These are phyloP conservation scores for Paracorniculantispora psalliotae DNA, from an alignment of 2,329 filamentous ascomycete species.

Conservation along the genomic window DNA sequence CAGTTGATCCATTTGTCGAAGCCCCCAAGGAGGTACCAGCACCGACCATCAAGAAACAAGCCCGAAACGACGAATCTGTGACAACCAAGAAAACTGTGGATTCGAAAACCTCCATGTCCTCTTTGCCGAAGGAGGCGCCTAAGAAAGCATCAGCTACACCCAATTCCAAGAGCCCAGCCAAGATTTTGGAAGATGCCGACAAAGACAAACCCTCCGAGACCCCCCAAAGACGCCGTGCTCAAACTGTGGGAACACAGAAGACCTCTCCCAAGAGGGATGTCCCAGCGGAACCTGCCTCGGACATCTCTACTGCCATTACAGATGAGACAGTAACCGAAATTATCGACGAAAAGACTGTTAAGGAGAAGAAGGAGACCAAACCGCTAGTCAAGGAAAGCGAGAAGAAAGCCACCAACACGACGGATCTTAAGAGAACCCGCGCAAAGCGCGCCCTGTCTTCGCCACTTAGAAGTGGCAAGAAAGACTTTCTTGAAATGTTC, in stretches of 20 bases:
- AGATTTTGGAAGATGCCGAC: neutral
- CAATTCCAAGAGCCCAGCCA: neutral
- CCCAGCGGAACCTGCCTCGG: neutral
- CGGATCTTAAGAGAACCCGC: constrained; percentile 49
- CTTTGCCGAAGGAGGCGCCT: neutral
- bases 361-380: neutral
- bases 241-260: neutral
- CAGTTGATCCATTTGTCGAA: constrained; percentile 59
- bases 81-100: neutral
- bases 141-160: neutral
- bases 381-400: constrained; percentile 22
- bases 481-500: constrained; percentile 52
- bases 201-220: neutral
- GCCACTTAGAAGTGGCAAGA: constrained; percentile 44
- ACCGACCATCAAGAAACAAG: constrained; percentile 1
- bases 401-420: constrained; percentile 23
- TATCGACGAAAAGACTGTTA: neutral
- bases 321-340: constrained; percentile 11
- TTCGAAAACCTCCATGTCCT: neutral
- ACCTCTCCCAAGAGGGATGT: neutral
- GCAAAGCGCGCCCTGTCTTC: constrained; percentile 49
- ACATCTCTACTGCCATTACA: neutral
- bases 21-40: constrained; percentile 13
- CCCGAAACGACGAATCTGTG: neutral
- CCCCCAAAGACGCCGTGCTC: neutral